Base-by-base conservation (phyloP, 2,329 filamentous ascomycete species). In the Fusarium sulawesiense region DNA sequence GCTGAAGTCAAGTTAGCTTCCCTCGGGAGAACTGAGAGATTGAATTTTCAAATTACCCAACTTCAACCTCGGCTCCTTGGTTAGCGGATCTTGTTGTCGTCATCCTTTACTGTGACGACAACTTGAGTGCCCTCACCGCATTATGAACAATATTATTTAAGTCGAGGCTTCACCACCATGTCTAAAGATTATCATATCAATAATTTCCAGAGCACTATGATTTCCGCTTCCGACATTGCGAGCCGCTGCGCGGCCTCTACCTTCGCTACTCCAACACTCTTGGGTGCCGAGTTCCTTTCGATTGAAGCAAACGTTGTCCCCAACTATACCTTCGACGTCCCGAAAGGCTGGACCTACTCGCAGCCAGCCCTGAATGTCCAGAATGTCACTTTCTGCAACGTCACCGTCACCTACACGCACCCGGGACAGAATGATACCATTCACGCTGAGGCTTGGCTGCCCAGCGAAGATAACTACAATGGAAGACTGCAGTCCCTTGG, bases 311-410 rank as follows among this genome's bases (percentile, higher is more conserved):
- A 47, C 29, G 25, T 60, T 23, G 64, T 67, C 7, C 51, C 49
- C 29, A 8, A 64, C 41, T 67, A 67, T n/a, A 64, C 51, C 29
- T 67, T 67, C 27, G 29, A 60, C 5, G 56, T 64, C 16, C 64
- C 64, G 5, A 42, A 44, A 0, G 64, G 60, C 21, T 67, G 60
- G 60, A 57, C 60, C 1, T 67, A 64, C 47, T 67, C 64, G 2
- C 65, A 68, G 23, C 62, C 49, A 29, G 23, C 16, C 12, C 13
- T 41, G 11, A 41, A 13, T 14, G 49, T 29, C 7, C 23, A 51
- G 13, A 29, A 42, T 12, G 34, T 29, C 34, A 41, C 23, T 14
- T 51, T 51, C 34, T 51, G 49, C 23, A 51, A 51, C 23, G 8
- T 51, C 6, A 42, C 49, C 23, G 23, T 51, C 11, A 27, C 49